Conservation (phyloP, 1,284 basidiomycete species). For the Apiotrichum domesticum region DNA sequence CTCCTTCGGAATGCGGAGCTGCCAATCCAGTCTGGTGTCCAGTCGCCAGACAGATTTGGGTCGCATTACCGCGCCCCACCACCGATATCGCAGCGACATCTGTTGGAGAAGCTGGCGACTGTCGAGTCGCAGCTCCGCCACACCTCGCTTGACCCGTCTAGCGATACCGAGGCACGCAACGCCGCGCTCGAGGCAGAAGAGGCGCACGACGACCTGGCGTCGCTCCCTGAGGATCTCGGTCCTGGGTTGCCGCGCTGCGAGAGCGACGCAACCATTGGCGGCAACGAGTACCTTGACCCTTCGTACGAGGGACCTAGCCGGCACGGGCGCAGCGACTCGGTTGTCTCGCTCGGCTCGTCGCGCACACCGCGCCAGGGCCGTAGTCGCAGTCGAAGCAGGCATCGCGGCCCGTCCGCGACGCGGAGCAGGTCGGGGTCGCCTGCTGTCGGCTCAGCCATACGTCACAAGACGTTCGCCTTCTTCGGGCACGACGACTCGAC, state of each 20-base stretch:
- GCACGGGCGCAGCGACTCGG: neutral
- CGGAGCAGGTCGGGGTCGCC: neutral
- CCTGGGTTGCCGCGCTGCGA: neutral
- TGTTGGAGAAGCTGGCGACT: slow-evolving; percentile 33
- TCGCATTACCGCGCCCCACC: slow-evolving; percentile 59
- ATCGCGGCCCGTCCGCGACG: neutral
- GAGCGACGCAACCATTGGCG: slow-evolving; percentile 9
- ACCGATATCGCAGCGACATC: slow-evolving; percentile 49
- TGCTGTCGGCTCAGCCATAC: slow-evolving; percentile 6
- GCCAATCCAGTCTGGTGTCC: slow-evolving; percentile 51
- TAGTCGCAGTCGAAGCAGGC: slow-evolving; percentile 1
- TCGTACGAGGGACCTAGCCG: neutral
- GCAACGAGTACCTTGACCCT: neutral
- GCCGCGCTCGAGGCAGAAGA: neutral
- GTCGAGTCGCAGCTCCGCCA: slow-evolving; percentile 12
- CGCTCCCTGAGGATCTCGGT: neutral
- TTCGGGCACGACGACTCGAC: slow-evolving; percentile 32
- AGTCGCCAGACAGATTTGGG: slow-evolving; percentile 70
- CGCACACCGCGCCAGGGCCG: slow-evolving; percentile 15
- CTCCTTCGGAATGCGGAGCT: neutral
- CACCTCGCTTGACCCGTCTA: neutral
- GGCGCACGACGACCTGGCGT: neutral
- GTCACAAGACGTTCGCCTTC: slow-evolving; percentile 45
- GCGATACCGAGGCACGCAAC: neutral
- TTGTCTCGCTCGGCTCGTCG: neutral